Conservation (phyloP, 148 eudicot species). For the Rhododendron simsii region DNA sequence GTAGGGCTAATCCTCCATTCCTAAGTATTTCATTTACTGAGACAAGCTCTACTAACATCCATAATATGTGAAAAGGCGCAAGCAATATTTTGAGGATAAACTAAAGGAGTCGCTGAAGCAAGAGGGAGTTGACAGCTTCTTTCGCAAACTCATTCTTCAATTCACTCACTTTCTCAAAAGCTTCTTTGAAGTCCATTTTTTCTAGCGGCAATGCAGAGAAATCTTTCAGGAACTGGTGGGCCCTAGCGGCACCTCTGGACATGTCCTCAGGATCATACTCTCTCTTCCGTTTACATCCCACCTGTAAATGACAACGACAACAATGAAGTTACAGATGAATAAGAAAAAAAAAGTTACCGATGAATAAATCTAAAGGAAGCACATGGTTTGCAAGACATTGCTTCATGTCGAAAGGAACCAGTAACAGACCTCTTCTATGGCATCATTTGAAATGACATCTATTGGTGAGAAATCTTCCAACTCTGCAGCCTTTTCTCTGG, state of each 20-base stretch:
- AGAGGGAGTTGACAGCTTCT: conserved; percentile 53
- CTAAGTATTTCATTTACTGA: neutral
- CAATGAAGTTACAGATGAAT: neutral
- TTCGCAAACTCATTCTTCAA: conserved; percentile 63
- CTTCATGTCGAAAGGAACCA: neutral
- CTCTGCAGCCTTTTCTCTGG: conserved; percentile 96
- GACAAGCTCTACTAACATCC: neutral
- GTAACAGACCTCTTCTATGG: conserved; percentile 46
- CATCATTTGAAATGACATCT: conserved; percentile 36
- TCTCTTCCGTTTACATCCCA: conserved; percentile 58
- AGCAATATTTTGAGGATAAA: neutral
- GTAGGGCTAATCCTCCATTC: neutral
- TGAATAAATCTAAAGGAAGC: neutral
- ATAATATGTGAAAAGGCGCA: neutral
- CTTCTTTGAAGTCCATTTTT: conserved; percentile 68
- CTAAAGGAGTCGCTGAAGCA: conserved; percentile 89
- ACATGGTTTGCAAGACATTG: neutral
- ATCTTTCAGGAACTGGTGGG: conserved; percentile 71
- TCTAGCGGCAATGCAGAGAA: conserved; percentile 83
- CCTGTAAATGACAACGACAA: conserved; percentile 30
- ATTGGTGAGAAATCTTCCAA: conserved; percentile 89
- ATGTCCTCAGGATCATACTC: conserved; percentile 53
- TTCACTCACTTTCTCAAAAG: conserved; percentile 45
- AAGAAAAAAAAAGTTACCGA: neutral
- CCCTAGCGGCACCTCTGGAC: conserved; percentile 70